Percentiles rank a stretch among this genome's conserved stretches.
phyloP scores from a whole-genome alignment of 352 stramenopile species.

The Stramenopiles sp. region DNA sequence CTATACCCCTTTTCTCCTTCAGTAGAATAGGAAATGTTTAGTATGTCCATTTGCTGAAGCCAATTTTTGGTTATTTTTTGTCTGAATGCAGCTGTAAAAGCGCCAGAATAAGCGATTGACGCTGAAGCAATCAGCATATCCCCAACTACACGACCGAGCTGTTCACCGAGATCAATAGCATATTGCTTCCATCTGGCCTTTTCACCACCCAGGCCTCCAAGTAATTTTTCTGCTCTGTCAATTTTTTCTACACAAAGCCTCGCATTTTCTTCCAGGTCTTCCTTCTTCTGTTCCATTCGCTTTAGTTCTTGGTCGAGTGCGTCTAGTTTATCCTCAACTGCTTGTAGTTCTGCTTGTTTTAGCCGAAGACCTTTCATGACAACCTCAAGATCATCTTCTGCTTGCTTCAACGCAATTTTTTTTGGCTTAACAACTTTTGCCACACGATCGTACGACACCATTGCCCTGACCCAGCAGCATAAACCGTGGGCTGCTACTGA shows the following conservation, averaged over 20 bases:
- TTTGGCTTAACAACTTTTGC: conserved; percentile 51
- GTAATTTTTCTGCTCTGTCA: conserved; percentile 55
- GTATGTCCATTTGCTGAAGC: not conserved
- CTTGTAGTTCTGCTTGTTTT: conserved; percentile 43
- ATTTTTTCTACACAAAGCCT: conserved; percentile 64
- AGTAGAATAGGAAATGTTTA: conserved; percentile 26
- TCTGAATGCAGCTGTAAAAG: conserved; percentile 61
- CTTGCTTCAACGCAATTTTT: conserved; percentile 35
- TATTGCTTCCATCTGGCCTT: conserved; percentile 57
- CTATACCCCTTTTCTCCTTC: conserved; percentile 50
- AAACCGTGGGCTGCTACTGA: conserved; percentile 69
- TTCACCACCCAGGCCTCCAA: conserved; percentile 52
- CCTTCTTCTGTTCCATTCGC: conserved; percentile 58
- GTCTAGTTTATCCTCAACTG: conserved; percentile 51
- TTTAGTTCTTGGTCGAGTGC: conserved; percentile 61
- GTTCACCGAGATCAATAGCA: conserved; percentile 41
- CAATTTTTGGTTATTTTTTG: conserved; percentile 30
- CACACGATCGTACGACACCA: conserved; percentile 61
- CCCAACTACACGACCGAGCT: conserved; percentile 50
- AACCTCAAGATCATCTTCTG: conserved; percentile 37
- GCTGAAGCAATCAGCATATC: conserved; percentile 56
- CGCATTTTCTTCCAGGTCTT: conserved; percentile 60
- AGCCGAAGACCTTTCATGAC: conserved; percentile 62
- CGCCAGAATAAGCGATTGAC: conserved; percentile 58
- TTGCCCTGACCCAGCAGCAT: conserved; percentile 59